Percentiles rank a stretch among this genome's conserved stretches.
Conservation (phyloP, 2,329 filamentous ascomycete species). For the Magnaporthales sp. region DNA sequence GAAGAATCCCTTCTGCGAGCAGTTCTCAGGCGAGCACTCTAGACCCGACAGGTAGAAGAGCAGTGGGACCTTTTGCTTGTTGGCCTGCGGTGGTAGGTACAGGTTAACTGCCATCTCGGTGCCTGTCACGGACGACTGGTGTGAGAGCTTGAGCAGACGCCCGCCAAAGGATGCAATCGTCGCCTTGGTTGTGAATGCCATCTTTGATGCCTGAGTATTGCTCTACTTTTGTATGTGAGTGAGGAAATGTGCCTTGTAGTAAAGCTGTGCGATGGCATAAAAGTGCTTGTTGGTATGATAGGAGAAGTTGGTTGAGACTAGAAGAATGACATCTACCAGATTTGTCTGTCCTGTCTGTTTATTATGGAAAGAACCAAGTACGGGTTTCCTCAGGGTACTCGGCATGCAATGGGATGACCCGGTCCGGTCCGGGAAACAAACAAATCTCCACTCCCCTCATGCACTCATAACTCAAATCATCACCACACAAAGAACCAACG, state of each 20-base stretch:
- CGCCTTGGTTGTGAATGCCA: conserved; percentile 84
- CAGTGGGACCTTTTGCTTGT: conserved; percentile 62
- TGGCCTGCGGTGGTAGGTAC: conserved; percentile 72
- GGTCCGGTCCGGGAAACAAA: neutral
- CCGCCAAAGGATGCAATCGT: conserved; percentile 89
- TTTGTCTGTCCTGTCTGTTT: neutral
- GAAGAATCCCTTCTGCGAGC: conserved; percentile 80
- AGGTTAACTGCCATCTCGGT: conserved; percentile 92
- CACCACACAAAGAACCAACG: neutral
- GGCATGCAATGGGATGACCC: neutral
- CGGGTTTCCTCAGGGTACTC: neutral
- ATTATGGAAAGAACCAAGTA: neutral
- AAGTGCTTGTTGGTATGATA: neutral
- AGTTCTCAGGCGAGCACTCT: conserved; percentile 89
- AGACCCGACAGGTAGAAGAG: conserved; percentile 90
- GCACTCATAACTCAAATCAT: neutral
- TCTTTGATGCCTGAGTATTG: conserved; percentile 28
- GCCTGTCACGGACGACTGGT: conserved; percentile 67
- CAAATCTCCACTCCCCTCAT: neutral
- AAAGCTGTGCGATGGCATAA: neutral
- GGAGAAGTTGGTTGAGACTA: too few species aligned
- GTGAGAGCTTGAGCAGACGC: conserved; percentile 87
- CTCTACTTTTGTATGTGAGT: neutral
- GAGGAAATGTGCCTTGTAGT: neutral
- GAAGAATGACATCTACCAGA: too few species aligned